phyloP scores from a whole-genome alignment of 1,284 basidiomycete species.

The Gomphus bonarii region DNA sequence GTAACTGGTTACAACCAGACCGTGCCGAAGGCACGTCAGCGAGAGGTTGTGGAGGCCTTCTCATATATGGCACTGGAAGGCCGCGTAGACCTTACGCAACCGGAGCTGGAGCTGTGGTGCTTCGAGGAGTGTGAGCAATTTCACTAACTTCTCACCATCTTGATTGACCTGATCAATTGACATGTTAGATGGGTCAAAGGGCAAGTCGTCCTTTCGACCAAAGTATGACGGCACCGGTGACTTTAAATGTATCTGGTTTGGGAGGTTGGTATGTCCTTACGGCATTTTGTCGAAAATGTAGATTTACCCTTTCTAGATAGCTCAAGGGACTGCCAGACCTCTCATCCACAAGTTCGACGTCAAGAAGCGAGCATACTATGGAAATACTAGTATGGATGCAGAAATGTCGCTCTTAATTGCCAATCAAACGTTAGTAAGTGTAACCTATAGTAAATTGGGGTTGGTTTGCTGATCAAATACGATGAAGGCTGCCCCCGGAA shows the following conservation, averaged over 20 bases:
- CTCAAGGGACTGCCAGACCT: conserved; percentile 59
- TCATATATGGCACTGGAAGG: conserved; percentile 80
- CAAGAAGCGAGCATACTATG: conserved; percentile 85
- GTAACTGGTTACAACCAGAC: conserved; percentile 71
- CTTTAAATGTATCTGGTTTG: conserved; percentile 69
- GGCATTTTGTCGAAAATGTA: conserved; percentile 4
- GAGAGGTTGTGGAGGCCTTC: conserved; percentile 71
- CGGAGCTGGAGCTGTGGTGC: conserved; percentile 70
- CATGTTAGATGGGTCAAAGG: conserved; percentile 16
- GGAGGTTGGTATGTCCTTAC: conserved; percentile 64
- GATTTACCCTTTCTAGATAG: conserved; percentile 38
- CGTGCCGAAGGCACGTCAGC: conserved; percentile 55
- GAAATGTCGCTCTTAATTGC: conserved; percentile 94
- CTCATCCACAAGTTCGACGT: conserved; percentile 71
- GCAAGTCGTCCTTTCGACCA: conserved; percentile 14
- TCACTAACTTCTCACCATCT: background rate
- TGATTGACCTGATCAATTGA: conserved; percentile 4
- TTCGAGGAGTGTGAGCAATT: conserved; percentile 80
- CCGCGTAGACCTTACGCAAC: conserved; percentile 73
- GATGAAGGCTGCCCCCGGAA: conserved; percentile 71
- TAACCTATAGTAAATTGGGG: background rate
- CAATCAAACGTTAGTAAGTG: conserved; percentile 76
- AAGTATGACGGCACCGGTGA: conserved; percentile 52
- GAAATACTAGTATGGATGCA: conserved; percentile 97
- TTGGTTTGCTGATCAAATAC: conserved; percentile 1